Conservation (phyloP, 495 filamentous ascomycete genomes). For the Lasiosphaeria miniovina region DNA sequence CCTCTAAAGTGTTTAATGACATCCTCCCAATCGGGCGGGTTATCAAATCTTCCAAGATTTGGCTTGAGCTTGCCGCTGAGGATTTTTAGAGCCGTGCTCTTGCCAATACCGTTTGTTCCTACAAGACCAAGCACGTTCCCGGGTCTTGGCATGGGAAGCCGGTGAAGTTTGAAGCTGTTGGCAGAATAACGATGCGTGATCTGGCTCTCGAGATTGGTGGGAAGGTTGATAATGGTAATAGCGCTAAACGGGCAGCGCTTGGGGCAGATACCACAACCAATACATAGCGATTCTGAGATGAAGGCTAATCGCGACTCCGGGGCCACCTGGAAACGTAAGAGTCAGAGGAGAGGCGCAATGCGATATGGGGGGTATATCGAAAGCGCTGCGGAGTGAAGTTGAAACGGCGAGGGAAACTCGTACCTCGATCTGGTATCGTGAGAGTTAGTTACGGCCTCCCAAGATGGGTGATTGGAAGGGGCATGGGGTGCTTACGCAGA, state of each 20-base stretch:
- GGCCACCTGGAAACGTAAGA: conserved; percentile 69
- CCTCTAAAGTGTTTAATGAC: conserved; percentile 97
- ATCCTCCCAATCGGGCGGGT: conserved; percentile 98
- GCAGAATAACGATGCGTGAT: conserved; percentile 98
- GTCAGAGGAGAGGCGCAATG: conserved; percentile 7
- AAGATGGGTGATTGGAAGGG: neutral
- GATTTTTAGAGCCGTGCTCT: conserved; percentile 97
- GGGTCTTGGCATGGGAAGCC: conserved; percentile 89
- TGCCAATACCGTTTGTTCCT: conserved; percentile 98
- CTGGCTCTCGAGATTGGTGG: conserved; percentile 95
- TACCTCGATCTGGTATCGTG: conserved; percentile 22
- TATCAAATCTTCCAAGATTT: conserved; percentile 90
- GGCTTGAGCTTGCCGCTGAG: conserved; percentile 97
- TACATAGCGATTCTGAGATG: conserved; percentile 73
- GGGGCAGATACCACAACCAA: conserved; percentile 98
- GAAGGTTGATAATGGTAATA: conserved; percentile 99
- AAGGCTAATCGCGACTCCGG: conserved; percentile 93
- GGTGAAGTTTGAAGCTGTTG: conserved; percentile 99
- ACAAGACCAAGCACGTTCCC: conserved; percentile 97
- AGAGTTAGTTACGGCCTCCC: conserved; percentile 6
- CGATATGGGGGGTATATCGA: neutral
- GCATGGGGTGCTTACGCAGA: conserved; percentile 52
- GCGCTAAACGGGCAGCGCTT: conserved; percentile 99
- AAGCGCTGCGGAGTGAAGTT: neutral
- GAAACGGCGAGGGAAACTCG: conserved; percentile 1